A percentile compares a stretch with the other conserved stretches of the same genome.
phyloP scores from a whole-genome alignment of 2,329 filamentous ascomycete genomes.

The Pseudogymnoascus sp. region DNA sequence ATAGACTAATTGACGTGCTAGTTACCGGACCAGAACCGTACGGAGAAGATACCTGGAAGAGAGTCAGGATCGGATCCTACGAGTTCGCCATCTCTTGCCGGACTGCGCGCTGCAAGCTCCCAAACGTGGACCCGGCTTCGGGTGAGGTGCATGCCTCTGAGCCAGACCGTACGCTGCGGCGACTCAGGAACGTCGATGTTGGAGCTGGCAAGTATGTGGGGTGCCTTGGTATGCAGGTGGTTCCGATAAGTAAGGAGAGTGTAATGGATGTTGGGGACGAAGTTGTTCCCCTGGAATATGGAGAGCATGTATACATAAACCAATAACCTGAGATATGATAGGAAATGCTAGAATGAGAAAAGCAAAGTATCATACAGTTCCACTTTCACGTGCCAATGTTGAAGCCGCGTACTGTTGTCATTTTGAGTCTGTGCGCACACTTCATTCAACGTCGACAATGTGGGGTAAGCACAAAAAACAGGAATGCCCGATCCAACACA shows the following conservation, averaged over 20 bases:
- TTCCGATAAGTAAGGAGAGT: conserved; percentile 40
- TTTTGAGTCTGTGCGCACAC: not conserved
- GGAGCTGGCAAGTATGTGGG: conserved; percentile 45
- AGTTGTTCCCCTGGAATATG: conserved; percentile 38
- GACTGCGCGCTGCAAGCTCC: conserved; percentile 61
- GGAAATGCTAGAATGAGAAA: not conserved
- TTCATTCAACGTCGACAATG: not conserved
- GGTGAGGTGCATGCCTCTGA: conserved; percentile 34
- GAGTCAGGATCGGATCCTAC: conserved; percentile 42
- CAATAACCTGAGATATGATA: conserved; percentile 10
- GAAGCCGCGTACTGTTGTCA: not conserved
- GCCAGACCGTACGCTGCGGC: conserved; percentile 50
- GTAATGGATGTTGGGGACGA: conserved; percentile 49
- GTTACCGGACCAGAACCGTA: conserved; percentile 56
- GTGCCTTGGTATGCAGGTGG: conserved; percentile 59
- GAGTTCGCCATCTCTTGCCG: conserved; percentile 55
- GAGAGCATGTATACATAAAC: conserved; percentile 20
- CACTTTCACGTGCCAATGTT: not conserved
- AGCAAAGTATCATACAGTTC: not conserved
- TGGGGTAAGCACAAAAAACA: not conserved
- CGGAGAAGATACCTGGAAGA: conserved; percentile 63
- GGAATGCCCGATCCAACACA: not conserved
- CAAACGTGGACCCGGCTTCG: conserved; percentile 55
- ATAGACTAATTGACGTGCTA: conserved; percentile 23
- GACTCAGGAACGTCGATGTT: conserved; percentile 50